These are phyloP conservation scores for Anisodus tanguticus DNA, from an alignment of 257 asterid genomes.

Conservation along the genomic window DNA sequence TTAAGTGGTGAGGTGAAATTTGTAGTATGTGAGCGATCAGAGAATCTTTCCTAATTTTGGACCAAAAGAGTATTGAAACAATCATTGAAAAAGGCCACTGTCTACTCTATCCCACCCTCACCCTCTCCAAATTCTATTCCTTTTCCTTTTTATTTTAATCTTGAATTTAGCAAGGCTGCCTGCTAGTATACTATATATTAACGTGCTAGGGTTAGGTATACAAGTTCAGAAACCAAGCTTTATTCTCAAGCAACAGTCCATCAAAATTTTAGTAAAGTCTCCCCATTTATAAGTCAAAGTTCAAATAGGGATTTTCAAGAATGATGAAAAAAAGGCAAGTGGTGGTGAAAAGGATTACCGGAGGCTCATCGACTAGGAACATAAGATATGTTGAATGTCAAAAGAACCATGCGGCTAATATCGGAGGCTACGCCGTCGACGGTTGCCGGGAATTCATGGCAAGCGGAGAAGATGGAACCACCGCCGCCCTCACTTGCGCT, in stretches of 20 bases:
- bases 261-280: not conserved
- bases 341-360: constrained; percentile 24
- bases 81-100: constrained; percentile 37
- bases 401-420: constrained; percentile 64
- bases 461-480: constrained; percentile 56
- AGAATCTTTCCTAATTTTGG: constrained; percentile 12
- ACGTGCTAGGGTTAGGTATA: constrained; percentile 26
- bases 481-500: constrained; percentile 56
- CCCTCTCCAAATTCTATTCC: constrained; percentile 10
- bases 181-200: not conserved
- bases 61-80: constrained; percentile 30
- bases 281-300: not conserved
- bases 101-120: not conserved
- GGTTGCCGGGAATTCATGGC: constrained; percentile 79
- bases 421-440: constrained; percentile 67
- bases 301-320: not conserved
- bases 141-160: not conserved
- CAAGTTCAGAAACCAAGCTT: not conserved
- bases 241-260: not conserved
- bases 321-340: constrained; percentile 32
- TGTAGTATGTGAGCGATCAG: not conserved
- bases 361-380: constrained; percentile 29
- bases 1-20: not conserved
- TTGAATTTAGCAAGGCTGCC: not conserved
- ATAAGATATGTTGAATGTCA: constrained; percentile 64